Evolutionary conservation across 108 stramenopile species (phyloP), one percentile per base, ranked within the genome.

Genomic region (Nitzschia sp.): DNA sequence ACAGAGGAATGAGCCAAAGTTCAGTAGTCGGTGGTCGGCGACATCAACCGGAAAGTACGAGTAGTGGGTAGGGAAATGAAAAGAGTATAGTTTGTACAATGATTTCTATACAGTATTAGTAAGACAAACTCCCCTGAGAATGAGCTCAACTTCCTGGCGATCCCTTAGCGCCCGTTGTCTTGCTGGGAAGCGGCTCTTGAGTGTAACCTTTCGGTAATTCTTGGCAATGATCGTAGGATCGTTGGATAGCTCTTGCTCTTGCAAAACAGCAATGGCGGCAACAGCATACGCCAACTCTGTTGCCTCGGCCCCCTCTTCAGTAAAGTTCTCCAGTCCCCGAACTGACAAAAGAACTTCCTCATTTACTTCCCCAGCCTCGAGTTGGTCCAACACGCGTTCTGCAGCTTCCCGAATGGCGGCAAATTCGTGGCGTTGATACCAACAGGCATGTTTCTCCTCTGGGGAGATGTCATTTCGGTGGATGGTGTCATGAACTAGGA

Each of bases 321-420:
- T 62, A 34, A 51, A 60, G 24, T 71, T 61, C 43, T 71, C 70
- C 52, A 71, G 24, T 5, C 70, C 70, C 34, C 70, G 44, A 5
- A 42, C 20, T 41, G 55, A 20, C 19, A n/a, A 24, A 10, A 53
- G 29, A 11, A 29, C 65, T 9, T 26, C 26, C 24, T 38, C 65
- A 3, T 11, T 3, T 20, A 25, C 1, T 17, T n/a, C 38, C 15
- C 57, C 57, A 38, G 12, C 38, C 38, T 58, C 57, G 14, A 37
- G 14, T 15, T 38, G 15, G 39, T 39, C 57, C n/a, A 58, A 15
- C 29, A 40, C 14, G 29, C 14, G 2, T 38, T 58, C 34, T 15
- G 57, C 57, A 38, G 29, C 38, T 41, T 58, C 38, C 19, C 57
- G 57, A 15, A 39, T 26, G 38, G 26, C 57, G 20, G 19, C 26